These are phyloP conservation scores for Psilocybe subaeruginosa DNA, from an alignment of 768 basidiomycete genomes.

Conservation along the genomic window DNA sequence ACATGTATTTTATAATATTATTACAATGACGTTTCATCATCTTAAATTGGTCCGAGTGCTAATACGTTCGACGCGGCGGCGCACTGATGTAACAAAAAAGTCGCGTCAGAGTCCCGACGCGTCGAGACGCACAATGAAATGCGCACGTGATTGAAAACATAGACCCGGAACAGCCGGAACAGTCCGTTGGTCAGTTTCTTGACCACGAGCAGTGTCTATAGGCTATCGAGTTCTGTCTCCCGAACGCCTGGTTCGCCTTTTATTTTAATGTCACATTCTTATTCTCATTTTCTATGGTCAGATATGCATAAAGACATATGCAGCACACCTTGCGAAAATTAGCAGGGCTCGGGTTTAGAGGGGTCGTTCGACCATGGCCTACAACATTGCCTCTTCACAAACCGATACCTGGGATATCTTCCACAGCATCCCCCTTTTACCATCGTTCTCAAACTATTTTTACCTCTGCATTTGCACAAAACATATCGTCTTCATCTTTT, in stretches of 20 bases:
- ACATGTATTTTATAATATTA: too few species aligned
- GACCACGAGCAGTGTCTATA: background rate
- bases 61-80: too few species aligned
- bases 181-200: background rate
- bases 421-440: too few species aligned
- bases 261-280: background rate
- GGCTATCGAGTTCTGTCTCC: background rate
- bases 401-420: background rate
- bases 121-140: too few species aligned
- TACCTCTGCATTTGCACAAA: background rate
- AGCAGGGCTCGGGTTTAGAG: slow-evolving; percentile 40
- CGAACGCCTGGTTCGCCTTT: slow-evolving; percentile 6
- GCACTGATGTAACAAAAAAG: too few species aligned
- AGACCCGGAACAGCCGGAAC: background rate
- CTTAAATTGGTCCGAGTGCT: too few species aligned
- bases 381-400: slow-evolving; percentile 1
- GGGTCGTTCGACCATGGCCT: slow-evolving; percentile 17
- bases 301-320: slow-evolving; percentile 69
- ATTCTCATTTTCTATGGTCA: slow-evolving; percentile 15
- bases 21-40: too few species aligned
- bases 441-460: background rate
- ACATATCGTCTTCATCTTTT: background rate
- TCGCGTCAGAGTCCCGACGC: too few species aligned
- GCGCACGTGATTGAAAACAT: too few species aligned
- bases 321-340: slow-evolving; percentile 64